Evolutionary conservation across 2,329 filamentous ascomycete species (phyloP).

Genomic region (Fusarium anguioides): DNA sequence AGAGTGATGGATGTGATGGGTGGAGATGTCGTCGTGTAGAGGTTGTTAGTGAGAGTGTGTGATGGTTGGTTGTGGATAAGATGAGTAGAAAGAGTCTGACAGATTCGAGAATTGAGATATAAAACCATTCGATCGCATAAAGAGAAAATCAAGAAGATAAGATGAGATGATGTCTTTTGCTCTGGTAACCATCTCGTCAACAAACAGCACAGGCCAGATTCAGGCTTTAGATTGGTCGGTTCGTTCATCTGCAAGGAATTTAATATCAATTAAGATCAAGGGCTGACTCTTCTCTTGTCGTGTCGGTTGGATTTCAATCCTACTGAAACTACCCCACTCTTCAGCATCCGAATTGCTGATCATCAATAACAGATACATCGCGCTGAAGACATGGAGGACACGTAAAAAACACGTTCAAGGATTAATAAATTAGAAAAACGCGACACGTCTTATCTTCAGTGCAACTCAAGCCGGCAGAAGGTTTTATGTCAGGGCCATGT

Average conservation of each 20-base stretch:
- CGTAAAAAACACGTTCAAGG: slow-evolving; percentile 9
- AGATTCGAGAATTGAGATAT: neutral
- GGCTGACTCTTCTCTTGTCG: neutral
- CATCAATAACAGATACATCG: neutral
- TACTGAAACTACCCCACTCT: slow-evolving; percentile 24
- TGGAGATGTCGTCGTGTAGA: slow-evolving; percentile 1
- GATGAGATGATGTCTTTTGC: slow-evolving; percentile 10
- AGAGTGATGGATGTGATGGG: slow-evolving; percentile 26
- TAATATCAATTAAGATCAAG: slow-evolving; percentile 2
- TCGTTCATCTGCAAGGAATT: neutral
- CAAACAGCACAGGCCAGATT: slow-evolving; percentile 36
- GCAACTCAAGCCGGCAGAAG: neutral
- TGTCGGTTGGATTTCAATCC: neutral
- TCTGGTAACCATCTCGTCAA: slow-evolving; percentile 20
- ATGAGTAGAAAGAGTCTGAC: slow-evolving; percentile 3
- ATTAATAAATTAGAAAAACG: slow-evolving; percentile 13
- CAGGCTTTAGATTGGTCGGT: slow-evolving; percentile 3
- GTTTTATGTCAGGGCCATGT: slow-evolving; percentile 3
- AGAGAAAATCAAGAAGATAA: neutral
- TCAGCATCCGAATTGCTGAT: slow-evolving; percentile 19
- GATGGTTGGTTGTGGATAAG: neutral
- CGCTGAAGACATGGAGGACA: no score
- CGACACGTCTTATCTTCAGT: neutral
- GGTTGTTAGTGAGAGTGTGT: slow-evolving; percentile 15
- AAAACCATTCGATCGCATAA: slow-evolving; percentile 5